phyloP scores from a whole-genome alignment of 2,329 filamentous ascomycete species.

The Colletotrichum filicis region DNA sequence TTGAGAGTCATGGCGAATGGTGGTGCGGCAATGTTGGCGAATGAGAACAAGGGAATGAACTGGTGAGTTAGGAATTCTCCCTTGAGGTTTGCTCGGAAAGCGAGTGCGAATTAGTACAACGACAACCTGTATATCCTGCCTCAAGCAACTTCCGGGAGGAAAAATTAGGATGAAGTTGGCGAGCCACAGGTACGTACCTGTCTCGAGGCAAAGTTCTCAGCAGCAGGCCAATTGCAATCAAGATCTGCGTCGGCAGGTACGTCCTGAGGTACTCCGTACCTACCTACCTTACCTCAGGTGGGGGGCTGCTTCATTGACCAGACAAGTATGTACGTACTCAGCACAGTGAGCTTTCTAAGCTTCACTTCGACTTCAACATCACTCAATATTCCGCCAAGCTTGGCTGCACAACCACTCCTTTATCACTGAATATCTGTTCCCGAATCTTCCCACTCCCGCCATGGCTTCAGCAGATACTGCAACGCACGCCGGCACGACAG shows the following conservation, averaged over 20 bases:
- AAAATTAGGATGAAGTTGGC: slow-evolving; percentile 11
- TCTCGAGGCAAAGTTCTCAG: background rate
- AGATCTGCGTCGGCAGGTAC: background rate
- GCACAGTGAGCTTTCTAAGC: background rate
- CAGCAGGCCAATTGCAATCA: slow-evolving; percentile 2
- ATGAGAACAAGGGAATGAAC: background rate
- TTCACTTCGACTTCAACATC: background rate
- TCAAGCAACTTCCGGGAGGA: background rate
- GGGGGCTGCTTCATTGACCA: background rate
- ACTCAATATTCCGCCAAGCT: background rate
- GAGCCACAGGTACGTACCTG: slow-evolving; percentile 11
- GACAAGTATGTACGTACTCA: background rate
- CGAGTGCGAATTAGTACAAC: background rate
- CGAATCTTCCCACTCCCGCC: background rate
- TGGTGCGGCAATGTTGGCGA: background rate
- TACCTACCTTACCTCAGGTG: background rate
- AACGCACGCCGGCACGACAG: background rate
- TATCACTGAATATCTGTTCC: background rate
- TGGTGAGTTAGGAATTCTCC: no score
- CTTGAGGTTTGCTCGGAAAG: background rate
- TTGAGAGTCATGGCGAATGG: slow-evolving; percentile 26
- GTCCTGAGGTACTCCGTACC: background rate
- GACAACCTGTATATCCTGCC: background rate
- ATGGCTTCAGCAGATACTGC: slow-evolving; percentile 22
- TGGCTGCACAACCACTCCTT: background rate